Evolutionary conservation across 352 stramenopile genomes (phyloP), one percentile per base, ranked within the genome.

Genomic region (Phytophthora pluvialis): DNA sequence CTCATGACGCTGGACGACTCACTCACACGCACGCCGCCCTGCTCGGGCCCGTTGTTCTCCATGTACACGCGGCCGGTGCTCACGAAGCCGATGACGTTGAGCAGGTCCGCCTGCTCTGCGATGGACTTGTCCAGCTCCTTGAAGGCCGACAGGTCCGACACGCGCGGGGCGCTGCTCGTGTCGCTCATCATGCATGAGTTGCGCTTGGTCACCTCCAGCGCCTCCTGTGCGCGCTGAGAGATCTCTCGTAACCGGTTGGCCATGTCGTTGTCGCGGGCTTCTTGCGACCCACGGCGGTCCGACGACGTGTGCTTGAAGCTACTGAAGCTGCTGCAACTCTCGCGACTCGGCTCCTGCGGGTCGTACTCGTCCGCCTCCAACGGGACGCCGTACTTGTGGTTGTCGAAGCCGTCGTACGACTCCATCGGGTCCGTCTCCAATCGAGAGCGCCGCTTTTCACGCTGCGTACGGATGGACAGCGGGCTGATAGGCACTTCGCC

Each of bases 101-200:
- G 73, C 60, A 91, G 49, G 57, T 91, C 83, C 7, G 81, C 81
- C 42, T 91, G 83, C 63, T 90, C 79, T 13, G 83, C 80, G 66
- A 91, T 91, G 44, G 78, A 89, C 60, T 85, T 81, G 56, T 91
- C 81, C 35, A 91, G 65, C 12, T 89, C 67, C 57, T 88, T 81
- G 65, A 90, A 90, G 38, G 79, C 74, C 13, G 74, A 64, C 46
- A 89, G 65, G 67, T 91, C 80, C 36, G 83, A 91, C 40, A 78
- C 67, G 13, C 83, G 78, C 42, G 82, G 82, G 4, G 80, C 80
- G 43, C 81, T 90, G 56, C 73, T 86, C 32, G 81, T 89, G 60
- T 91, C 83, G 60, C 83, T 91, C 83, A 91, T 89, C 75, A 91
- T 81, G 51, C 71, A 86, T 56, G 81, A 90, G 56, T 90, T 89